These are phyloP conservation scores for Globisporangium recalcitrans DNA, from an alignment of 352 stramenopile species.

Conservation along the genomic window DNA sequence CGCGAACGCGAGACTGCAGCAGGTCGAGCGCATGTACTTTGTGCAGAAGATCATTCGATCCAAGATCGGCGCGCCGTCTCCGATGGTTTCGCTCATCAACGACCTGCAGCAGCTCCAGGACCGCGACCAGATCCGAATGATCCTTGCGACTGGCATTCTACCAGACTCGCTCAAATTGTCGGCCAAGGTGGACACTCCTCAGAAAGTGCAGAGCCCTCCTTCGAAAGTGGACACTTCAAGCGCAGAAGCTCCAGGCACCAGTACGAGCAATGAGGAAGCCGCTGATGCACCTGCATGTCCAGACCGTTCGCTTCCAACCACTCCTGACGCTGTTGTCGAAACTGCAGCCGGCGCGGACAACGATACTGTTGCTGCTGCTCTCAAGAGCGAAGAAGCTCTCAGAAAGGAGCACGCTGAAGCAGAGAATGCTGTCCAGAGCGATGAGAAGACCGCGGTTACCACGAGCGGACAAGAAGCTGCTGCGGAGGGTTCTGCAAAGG, in stretches of 20 bases:
- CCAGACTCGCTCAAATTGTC: slow-evolving; percentile 15
- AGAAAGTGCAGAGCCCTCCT: background rate
- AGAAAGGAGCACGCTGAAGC: background rate
- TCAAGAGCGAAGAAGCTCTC: background rate
- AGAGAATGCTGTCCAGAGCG: background rate
- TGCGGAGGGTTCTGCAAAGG: background rate
- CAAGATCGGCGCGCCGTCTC: slow-evolving; percentile 17
- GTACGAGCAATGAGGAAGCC: background rate
- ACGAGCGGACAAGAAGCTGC: background rate
- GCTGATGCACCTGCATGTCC: background rate
- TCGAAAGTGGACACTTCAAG: background rate
- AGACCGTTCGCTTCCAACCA: background rate
- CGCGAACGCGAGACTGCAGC: slow-evolving; percentile 40
- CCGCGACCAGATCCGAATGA: slow-evolving; percentile 22
- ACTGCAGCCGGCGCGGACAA: background rate
- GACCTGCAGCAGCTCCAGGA: slow-evolving; percentile 35
- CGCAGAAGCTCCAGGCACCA: background rate
- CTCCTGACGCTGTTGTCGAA: background rate
- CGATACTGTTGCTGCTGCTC: background rate
- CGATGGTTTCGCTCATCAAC: slow-evolving; percentile 31
- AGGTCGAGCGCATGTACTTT: slow-evolving; percentile 76
- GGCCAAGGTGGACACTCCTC: background rate
- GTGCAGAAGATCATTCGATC: slow-evolving; percentile 20
- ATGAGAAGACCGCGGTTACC: background rate
- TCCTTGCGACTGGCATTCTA: slow-evolving; percentile 32